Base-by-base conservation (phyloP, 2,329 filamentous ascomycete species). In the Xylaria sp. region DNA sequence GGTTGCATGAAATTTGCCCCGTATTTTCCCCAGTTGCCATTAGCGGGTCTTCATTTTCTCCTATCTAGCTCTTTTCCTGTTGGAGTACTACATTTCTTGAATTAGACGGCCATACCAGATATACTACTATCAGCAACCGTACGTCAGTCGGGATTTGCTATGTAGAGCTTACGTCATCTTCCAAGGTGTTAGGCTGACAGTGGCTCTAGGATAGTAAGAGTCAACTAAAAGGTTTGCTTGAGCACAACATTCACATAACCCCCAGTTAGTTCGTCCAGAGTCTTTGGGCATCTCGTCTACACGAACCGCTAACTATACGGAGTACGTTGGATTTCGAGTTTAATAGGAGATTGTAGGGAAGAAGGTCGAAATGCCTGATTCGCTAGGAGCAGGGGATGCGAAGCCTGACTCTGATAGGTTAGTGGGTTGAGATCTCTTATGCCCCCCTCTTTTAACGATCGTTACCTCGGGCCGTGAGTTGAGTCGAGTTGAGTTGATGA, bases 341-440 rank as follows among this genome's bases (percentile, higher is more conserved):
- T 25, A 48, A 54, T 25, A 32, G 20, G n/a, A 54, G 23, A 32
- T 9, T 7, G 39, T 28, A 34, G 20, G 12, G 23, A 39, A 62
- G 20, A 28, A 61, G 15, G 13, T 32, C 25, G 56, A 54, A 9
- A 70, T 70, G 70, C 23, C 68, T 28, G 65, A 63, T 48, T 59
- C 59, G 2, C 39, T 15, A 18, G 58, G 37, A 37, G 28, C 54
- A 51, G 70, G 48, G 51, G 70, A 70, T 15, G 20, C 60, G 68
- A 67, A 48, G 67, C 68, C 57, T 39, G 58, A 56, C 23, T 25
- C 34, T 12, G 46, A 32, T 15, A 58, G 56, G 56, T 58, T 4
- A 46, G 56, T 25, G 20, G 15, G 15, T 46, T 46, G 23, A 44
- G 9, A n/a, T 32, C 39, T 28, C 39, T 58, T 46, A 58, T 44